phyloP scores from a whole-genome alignment of 345 rosid species.

The Gossypium australe region DNA sequence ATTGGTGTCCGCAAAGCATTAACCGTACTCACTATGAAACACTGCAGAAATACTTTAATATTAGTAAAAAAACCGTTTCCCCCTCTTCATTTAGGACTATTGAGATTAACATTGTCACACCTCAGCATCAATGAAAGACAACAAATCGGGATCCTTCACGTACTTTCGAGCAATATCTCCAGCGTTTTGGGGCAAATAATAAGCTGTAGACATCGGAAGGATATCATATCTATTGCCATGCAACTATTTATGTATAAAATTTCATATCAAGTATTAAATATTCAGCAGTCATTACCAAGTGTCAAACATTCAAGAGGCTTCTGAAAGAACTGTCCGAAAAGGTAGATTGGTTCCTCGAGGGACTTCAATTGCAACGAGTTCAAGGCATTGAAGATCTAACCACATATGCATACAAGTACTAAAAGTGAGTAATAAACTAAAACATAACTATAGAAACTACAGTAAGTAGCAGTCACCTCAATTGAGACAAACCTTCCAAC shows the following conservation, averaged over 20 bases:
- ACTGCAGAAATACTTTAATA: slow-evolving; percentile 42
- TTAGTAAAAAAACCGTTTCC: neutral
- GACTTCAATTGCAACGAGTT: slow-evolving; percentile 91
- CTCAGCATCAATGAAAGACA: slow-evolving; percentile 96
- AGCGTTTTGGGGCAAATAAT: slow-evolving; percentile 84
- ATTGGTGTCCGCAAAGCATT: slow-evolving; percentile 87
- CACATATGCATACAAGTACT: slow-evolving; percentile 10
- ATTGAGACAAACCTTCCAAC: slow-evolving; percentile 76
- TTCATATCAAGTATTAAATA: slow-evolving; percentile 1
- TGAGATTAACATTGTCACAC: slow-evolving; percentile 30
- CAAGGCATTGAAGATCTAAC: slow-evolving; percentile 78
- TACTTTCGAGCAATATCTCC: slow-evolving; percentile 87
- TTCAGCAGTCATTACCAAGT: slow-evolving; percentile 47
- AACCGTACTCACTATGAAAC: slow-evolving; percentile 93
- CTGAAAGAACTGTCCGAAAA: slow-evolving; percentile 90
- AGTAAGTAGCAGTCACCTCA: slow-evolving; percentile 19
- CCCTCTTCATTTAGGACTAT: neutral
- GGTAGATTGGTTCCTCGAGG: slow-evolving; percentile 91
- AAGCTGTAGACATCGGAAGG: slow-evolving; percentile 44
- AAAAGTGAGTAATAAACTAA: slow-evolving; percentile 16
- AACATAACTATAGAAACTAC: neutral
- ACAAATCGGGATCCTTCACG: slow-evolving; percentile 71
- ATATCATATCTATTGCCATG: neutral
- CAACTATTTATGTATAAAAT: neutral
- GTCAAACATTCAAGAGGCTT: slow-evolving; percentile 87